Evolutionary conservation across 108 stramenopile genomes (phyloP), one percentile per base, ranked within the genome.

Genomic region (Conticribra guillardii): DNA sequence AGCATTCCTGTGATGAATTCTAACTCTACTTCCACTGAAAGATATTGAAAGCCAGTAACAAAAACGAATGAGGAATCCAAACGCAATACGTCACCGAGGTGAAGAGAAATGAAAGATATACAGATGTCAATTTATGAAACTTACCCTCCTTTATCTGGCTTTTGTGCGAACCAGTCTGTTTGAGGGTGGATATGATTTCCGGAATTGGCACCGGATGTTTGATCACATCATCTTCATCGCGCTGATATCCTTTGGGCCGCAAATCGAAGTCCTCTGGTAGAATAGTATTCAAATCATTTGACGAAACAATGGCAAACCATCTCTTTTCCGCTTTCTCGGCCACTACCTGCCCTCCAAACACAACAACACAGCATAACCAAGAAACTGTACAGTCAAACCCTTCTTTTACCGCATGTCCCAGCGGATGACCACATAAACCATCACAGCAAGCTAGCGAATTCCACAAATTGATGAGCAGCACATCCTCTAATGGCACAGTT

Each of bases 191-290:
- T 21, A 91, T 29, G 2, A 90, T 87, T 65, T 87, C 90, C 11
- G 93, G 93, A 37, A 92, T 76, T 17, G 93, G 93, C 50, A 82
- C 87, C 9, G 90, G 89, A 69, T 89, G 79, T 19, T 82, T 80
- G 54, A 68, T 60, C n/a, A 70, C 30, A 26, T 72, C 81, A 19
- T 71, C 63, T 63, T 90, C 86, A 64, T 82, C 79, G 3, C 26
- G 52, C 34, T 78, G 55, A 51, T 79, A 85, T 21, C 77, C 86
- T n/a, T 51, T 58, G 8, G 88, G 87, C 48, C 92, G 67, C 21
- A 65, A 79, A 59, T 90, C 93, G 53, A 94, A 94, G 68, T 90
- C 93, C 24, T 83, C 54, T 16, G 80, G 60, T 24, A 54, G 48
- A 24, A 80, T 65, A 15, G 47, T 19, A 44, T 27, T 19, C 73